Percentiles rank a stretch among this genome's conserved stretches.
Conservation (phyloP, 768 basidiomycete genomes). For the Suillus luteus region DNA sequence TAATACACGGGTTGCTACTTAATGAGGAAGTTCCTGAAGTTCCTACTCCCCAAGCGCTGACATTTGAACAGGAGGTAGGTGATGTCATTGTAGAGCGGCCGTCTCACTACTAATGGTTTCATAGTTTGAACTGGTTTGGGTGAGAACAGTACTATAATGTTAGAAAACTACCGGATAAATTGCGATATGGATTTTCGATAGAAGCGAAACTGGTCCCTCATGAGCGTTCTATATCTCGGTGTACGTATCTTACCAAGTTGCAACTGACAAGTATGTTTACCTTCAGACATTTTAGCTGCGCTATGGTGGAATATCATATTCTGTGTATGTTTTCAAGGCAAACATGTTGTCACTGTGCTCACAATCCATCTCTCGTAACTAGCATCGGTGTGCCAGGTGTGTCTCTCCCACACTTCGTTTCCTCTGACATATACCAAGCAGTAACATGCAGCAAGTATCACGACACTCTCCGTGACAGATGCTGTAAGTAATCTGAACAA, state of each 20-base stretch:
- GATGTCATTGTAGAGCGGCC: neutral
- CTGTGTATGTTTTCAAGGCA: neutral
- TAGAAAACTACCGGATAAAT: neutral
- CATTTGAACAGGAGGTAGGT: constrained; percentile 1
- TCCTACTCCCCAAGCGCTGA: neutral
- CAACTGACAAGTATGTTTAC: neutral
- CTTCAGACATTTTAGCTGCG: neutral
- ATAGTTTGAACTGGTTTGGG: neutral
- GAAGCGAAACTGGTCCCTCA: neutral
- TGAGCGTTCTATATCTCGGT: neutral
- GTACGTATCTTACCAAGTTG: neutral
- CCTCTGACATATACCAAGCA: neutral
- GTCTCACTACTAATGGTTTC: neutral
- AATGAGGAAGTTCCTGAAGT: neutral
- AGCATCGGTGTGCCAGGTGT: neutral
- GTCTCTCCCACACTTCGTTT: neutral
- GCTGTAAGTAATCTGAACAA: neutral
- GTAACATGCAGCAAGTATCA: neutral
- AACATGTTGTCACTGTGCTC: neutral
- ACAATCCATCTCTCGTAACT: neutral
- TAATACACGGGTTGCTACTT: neutral
- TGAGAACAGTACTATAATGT: neutral
- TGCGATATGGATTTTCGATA: neutral
- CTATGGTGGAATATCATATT: neutral
- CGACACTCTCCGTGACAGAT: neutral